Percentiles rank a stretch among this genome's conserved stretches.
Conservation (phyloP, 1,284 basidiomycete genomes). For the Anthracocystis panici-leucophaei region DNA sequence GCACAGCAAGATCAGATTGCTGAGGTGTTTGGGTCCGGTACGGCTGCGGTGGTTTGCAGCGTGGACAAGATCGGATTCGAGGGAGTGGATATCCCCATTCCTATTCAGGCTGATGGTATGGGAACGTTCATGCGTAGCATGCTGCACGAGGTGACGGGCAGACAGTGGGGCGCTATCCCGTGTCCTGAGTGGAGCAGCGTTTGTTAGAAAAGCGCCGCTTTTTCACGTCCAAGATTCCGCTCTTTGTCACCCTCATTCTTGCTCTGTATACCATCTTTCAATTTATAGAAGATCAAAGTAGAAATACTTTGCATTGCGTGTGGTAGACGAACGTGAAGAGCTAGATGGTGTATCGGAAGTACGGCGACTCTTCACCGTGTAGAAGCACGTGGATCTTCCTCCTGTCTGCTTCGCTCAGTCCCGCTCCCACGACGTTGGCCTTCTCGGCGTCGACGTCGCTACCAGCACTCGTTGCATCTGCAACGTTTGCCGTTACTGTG, state of each 20-base stretch:
- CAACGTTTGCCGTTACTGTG: background rate
- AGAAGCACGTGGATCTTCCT: conserved; percentile 42
- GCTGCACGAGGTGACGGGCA: conserved; percentile 48
- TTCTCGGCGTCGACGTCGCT: conserved; percentile 16
- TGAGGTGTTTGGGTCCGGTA: conserved; percentile 55
- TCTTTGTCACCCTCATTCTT: background rate
- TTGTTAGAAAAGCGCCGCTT: conserved; percentile 19
- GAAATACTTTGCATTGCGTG: background rate
- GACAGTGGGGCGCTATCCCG: conserved; percentile 51
- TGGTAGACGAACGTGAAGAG: background rate
- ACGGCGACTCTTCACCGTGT: conserved; percentile 43
- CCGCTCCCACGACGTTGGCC: background rate
- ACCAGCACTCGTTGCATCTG: background rate
- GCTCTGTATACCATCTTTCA: conserved; percentile 27
- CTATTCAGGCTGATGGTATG: conserved; percentile 48
- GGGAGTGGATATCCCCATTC: conserved; percentile 44
- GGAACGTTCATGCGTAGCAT: conserved; percentile 46
- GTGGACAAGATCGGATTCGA: conserved; percentile 55
- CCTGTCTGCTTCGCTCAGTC: conserved; percentile 20
- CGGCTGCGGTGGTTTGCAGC: conserved; percentile 53
- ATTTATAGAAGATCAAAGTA: conserved; percentile 4
- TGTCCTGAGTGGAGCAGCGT: conserved; percentile 51
- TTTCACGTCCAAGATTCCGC: background rate
- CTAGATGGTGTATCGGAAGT: conserved; percentile 56
- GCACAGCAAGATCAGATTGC: conserved; percentile 33